A percentile compares a stretch with the other conserved stretches of the same genome.
phyloP scores from a whole-genome alignment of 495 filamentous ascomycete species.

The Hypoxylon cercidicola region DNA sequence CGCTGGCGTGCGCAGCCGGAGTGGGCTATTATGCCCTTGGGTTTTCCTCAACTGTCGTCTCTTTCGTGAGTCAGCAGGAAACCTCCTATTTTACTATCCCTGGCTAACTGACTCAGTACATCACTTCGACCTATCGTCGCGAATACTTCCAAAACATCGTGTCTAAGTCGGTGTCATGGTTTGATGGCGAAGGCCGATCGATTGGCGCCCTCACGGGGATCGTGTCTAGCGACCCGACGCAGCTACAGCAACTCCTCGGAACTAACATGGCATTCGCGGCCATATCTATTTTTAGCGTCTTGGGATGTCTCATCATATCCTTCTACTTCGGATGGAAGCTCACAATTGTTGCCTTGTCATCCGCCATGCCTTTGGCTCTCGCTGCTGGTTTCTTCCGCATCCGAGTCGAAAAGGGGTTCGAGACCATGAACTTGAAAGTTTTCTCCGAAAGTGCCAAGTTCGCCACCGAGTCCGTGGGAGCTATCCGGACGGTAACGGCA shows the following conservation, averaged over 20 bases:
- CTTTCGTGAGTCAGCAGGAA: conserved; percentile 52
- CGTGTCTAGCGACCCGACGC: conserved; percentile 67
- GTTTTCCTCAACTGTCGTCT: conserved; percentile 61
- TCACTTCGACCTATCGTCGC: conserved; percentile 62
- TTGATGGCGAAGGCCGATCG: conserved; percentile 62
- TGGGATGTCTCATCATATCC: conserved; percentile 60
- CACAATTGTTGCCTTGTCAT: conserved; percentile 60
- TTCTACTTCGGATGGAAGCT: conserved; percentile 69
- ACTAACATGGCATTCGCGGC: conserved; percentile 62
- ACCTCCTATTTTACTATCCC: background rate
- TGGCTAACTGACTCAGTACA: conserved; percentile 47
- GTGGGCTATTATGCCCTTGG: conserved; percentile 65
- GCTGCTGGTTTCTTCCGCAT: conserved; percentile 62
- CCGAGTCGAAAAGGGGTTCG: conserved; percentile 63
- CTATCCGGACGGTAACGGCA: conserved; percentile 66
- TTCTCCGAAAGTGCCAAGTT: conserved; percentile 67
- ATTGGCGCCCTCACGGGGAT: conserved; percentile 61
- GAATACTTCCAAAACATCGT: conserved; percentile 71
- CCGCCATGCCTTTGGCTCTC: conserved; percentile 61
- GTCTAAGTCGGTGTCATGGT: conserved; percentile 65
- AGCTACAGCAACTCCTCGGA: conserved; percentile 71
- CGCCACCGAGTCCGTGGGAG: conserved; percentile 65
- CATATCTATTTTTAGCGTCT: conserved; percentile 60
- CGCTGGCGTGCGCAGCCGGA: conserved; percentile 62
- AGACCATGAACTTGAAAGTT: conserved; percentile 59